Evolutionary conservation across 2,329 filamentous ascomycete species (phyloP), one percentile per base, ranked within the genome.

Genomic region (Penicillium sp.): DNA sequence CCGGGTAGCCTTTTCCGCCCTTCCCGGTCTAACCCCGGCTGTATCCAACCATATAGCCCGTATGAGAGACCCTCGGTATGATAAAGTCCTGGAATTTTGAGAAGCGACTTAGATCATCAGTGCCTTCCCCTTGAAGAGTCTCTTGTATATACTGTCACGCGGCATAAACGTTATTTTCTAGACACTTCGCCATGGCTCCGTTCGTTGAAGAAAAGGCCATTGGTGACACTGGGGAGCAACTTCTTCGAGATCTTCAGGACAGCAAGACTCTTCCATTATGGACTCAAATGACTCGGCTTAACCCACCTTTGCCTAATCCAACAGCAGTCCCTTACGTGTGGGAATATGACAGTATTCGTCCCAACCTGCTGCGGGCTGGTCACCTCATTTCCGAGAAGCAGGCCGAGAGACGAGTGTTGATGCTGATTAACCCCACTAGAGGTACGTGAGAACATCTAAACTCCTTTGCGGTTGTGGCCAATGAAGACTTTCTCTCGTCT

Each of bases 271-370:
- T 66, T 14, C 81, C 80, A 0, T 63, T 84, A 5, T 83, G 81
- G 81, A 73, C 73, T 3, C 75, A 80, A 45, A 82, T 83, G 79
- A 69, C 67, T 33, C 66, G 64, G 26, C 74, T 82, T 60, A 81
- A 81, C 14, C 79, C 80, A 4, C 76, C 79, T 1, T 67, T 68
- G 0, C 81, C 81, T 1, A 79, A 79, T 37, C 81, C 80, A 2
- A 73, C 65, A 4, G 67, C 72, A 1, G 62, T 74, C 13, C 77
- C 81, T 51, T 56, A 71, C 58, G 54, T 74, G 21, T 73, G 68
- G 74, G 66, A 69, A n/a, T 77, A 77, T 57, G 64, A 71, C 13
- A 57, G 68, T 29, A 68, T 77, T 16, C 63, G 68, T 13, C 72
- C 74, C 1, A 70, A 68, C 35, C 66, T 77, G 10, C 63, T 76